These are phyloP conservation scores for Colletotrichum sp. DNA, from an alignment of 2,329 filamentous ascomycete species.

Conservation along the genomic window DNA sequence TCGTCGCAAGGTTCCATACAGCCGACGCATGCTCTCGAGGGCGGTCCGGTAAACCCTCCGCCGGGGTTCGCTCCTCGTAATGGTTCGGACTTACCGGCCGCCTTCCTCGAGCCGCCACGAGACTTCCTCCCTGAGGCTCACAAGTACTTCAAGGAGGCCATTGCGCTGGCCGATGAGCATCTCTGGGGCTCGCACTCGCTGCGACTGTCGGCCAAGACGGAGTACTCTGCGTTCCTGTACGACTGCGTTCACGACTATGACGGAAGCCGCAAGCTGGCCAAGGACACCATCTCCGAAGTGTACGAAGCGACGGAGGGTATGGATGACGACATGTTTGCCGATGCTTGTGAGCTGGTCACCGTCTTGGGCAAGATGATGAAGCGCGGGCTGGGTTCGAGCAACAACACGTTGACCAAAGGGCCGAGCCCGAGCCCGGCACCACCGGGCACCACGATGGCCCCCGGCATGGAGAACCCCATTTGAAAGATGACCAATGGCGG, in stretches of 20 bases:
- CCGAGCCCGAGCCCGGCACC: conserved; percentile 31
- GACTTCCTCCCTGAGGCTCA: conserved; percentile 87
- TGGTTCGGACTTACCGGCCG: conserved; percentile 36
- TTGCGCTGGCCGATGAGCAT: conserved; percentile 73
- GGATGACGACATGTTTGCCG: conserved; percentile 93
- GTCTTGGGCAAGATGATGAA: conserved; percentile 90
- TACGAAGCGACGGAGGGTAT: conserved; percentile 91
- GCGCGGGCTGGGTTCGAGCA: conserved; percentile 60
- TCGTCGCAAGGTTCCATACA: conserved; percentile 51
- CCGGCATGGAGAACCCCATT: conserved; percentile 50
- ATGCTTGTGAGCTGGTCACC: conserved; percentile 87
- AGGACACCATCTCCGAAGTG: conserved; percentile 85
- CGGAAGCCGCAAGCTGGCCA: conserved; percentile 76
- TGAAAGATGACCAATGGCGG: conserved; percentile 25
- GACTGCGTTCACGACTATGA: conserved; percentile 88
- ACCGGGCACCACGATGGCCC: conserved; percentile 23
- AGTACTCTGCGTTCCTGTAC: conserved; percentile 92
- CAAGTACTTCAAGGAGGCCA: conserved; percentile 80
- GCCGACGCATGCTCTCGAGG: conserved; percentile 56
- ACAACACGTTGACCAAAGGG: conserved; percentile 37
- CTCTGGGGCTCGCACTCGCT: conserved; percentile 90
- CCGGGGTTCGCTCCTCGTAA: conserved; percentile 54
- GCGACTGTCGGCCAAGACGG: conserved; percentile 86
- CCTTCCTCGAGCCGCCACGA: conserved; percentile 77
- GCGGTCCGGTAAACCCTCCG: conserved; percentile 62